Evolutionary conservation across 495 filamentous ascomycete species (phyloP), one percentile per base, ranked within the genome.

Genomic region (Pyrenula aspistea): DNA sequence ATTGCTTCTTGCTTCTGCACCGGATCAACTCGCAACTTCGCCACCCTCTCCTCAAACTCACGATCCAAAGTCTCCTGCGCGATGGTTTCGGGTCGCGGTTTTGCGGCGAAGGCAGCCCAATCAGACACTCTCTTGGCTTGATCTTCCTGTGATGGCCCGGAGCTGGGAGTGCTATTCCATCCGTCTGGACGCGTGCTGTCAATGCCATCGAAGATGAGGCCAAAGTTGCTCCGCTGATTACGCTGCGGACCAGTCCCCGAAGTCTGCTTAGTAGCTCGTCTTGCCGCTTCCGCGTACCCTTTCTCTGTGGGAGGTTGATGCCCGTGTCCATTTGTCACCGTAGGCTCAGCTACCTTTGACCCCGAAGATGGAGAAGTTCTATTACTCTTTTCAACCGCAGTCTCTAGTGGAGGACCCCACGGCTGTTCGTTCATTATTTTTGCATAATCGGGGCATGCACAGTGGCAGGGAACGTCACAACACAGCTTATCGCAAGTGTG

Each of bases 401-500:
- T 42, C 31, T 42, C 15, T 42, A 15, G 31, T 15, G 31, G 4
- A 15, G 15, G 4, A 15, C 31, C 15, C 31, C 31, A 42, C 15
- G 31, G 31, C 15, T 42, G 31, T 42, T 42, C 31, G 31, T 42
- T 15, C 31, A 42, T 42, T 4, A 42, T 15, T 42, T 15, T 42
- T 15, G 25, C 25, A 49, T 2, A 31, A 11, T 22, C 25, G 47
- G 50, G 56, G 31, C 59, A 61, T 2, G 10, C 24, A 22, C 55
- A 58, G 8, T 22, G 10, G 59, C 59, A 61, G 3, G 31, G 36
- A 2, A 54, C 36, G 24, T 51, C 42, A 15, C 57, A 55, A 57
- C 68, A 71, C 22, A 55, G 49, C 1, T 50, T 53, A 2, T 47
- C 53, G 54, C 68, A 71, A 1, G 25, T 61, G 53, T 74, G 71